These are phyloP conservation scores for Truncatella angustata DNA, from an alignment of 2,329 filamentous ascomycete genomes.

Conservation along the genomic window DNA sequence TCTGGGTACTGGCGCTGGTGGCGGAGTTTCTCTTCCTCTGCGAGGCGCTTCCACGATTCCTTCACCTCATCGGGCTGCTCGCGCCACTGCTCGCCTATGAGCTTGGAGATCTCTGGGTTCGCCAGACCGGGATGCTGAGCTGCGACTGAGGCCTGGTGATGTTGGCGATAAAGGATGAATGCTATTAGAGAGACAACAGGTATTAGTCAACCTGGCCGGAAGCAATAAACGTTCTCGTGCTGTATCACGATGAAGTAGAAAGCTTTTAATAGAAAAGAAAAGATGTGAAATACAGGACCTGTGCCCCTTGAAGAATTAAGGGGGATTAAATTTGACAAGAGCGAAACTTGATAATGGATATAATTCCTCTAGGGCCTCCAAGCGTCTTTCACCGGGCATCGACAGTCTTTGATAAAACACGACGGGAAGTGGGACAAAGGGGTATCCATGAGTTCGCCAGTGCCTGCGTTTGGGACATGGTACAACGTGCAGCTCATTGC, in stretches of 20 bases:
- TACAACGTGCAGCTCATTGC: conserved; percentile 1
- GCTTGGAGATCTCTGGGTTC: conserved; percentile 96
- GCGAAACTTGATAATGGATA: conserved; percentile 10
- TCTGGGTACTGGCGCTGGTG: conserved; percentile 89
- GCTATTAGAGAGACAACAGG: conserved; percentile 50
- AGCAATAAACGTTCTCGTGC: too few relatives aligned
- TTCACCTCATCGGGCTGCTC: conserved; percentile 72
- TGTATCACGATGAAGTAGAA: too few relatives aligned
- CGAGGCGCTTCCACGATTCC: conserved; percentile 82
- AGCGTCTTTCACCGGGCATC: conserved; percentile 15
- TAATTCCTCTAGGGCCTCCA: conserved; percentile 16
- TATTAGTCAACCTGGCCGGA: too few relatives aligned
- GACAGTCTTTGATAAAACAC: conserved; percentile 15
- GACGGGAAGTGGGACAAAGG: conserved; percentile 24
- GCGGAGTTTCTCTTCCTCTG: conserved; percentile 87
- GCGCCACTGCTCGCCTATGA: conserved; percentile 92
- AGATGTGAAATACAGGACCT: too few relatives aligned
- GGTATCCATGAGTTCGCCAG: conserved; percentile 20
- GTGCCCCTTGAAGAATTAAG: not conserved
- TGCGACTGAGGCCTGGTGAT: conserved; percentile 81
- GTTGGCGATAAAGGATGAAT: conserved; percentile 95
- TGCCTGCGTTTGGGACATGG: conserved; percentile 21
- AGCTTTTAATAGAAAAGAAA: too few relatives aligned
- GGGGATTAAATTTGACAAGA: not conserved
- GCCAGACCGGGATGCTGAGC: conserved; percentile 82